phyloP scores from a whole-genome alignment of 2,329 filamentous ascomycete genomes.

The Zymoseptoria crescenta region DNA sequence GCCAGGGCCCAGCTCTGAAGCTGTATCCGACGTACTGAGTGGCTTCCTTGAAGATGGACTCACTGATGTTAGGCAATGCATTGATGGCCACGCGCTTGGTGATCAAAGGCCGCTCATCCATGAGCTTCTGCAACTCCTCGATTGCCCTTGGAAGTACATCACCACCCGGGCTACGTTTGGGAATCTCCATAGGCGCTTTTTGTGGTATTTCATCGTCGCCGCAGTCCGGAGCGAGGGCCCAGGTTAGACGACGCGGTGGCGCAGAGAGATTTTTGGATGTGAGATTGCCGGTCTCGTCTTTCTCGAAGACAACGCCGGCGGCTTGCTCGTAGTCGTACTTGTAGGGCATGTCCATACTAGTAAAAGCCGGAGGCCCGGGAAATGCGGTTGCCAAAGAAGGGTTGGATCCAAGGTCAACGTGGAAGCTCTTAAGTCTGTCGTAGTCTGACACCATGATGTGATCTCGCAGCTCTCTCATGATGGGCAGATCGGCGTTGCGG shows the following conservation, averaged over 20 bases:
- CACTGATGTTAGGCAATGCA: constrained; percentile 47
- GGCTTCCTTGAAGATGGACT: constrained; percentile 59
- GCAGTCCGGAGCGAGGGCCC: constrained; percentile 43
- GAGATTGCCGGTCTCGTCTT: constrained; percentile 51
- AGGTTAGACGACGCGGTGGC: constrained; percentile 32
- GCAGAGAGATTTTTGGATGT: constrained; percentile 41
- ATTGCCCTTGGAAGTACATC: constrained; percentile 55
- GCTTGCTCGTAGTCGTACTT: constrained; percentile 79
- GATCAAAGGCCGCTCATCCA: constrained; percentile 73
- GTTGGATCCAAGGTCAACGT: constrained; percentile 49
- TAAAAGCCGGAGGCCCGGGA: constrained; percentile 24
- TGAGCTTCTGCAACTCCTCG: constrained; percentile 53
- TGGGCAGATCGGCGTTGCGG: constrained; percentile 35
- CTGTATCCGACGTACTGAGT: constrained; percentile 83
- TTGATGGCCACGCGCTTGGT: constrained; percentile 78
- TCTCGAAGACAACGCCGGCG: constrained; percentile 58
- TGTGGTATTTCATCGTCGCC: constrained; percentile 52
- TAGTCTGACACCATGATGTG: constrained; percentile 62
- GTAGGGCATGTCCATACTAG: constrained; percentile 24
- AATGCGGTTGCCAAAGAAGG: constrained; percentile 53
- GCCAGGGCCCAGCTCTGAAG: constrained; percentile 87
- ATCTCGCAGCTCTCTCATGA: constrained; percentile 63
- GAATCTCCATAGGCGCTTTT: constrained; percentile 45
- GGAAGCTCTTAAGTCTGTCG: constrained; percentile 56
- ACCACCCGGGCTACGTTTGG: constrained; percentile 25